A percentile compares a stretch with the other conserved stretches of the same genome.
phyloP scores from a whole-genome alignment of 2,329 filamentous ascomycete species.

The Microsporum ferrugineum region DNA sequence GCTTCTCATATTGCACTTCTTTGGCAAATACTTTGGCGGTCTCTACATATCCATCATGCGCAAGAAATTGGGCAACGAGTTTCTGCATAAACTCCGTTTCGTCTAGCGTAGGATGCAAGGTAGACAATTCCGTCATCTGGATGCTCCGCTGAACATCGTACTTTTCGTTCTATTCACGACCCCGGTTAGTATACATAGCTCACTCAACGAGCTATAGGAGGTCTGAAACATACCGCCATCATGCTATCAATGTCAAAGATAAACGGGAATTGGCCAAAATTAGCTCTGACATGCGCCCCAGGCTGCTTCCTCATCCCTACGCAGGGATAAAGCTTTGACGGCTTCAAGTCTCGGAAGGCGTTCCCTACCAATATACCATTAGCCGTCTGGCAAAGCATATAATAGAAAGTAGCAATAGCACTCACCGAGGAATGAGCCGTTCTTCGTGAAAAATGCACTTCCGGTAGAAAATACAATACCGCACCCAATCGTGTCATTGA shows the following conservation, averaged over 20 bases:
- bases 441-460: slow-evolving; percentile 55
- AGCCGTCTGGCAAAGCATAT: neutral
- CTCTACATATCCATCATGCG: slow-evolving; percentile 91
- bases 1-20: slow-evolving; percentile 64
- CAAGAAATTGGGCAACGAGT: slow-evolving; percentile 75
- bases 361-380: slow-evolving; percentile 40
- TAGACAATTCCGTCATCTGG: slow-evolving; percentile 45
- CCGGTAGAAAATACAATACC: slow-evolving; percentile 53
- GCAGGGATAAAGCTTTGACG: slow-evolving; percentile 41
- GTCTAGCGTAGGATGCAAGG: slow-evolving; percentile 51
- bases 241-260: slow-evolving; percentile 82
- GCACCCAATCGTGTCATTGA: slow-evolving; percentile 51
- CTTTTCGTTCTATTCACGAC: slow-evolving; percentile 46
- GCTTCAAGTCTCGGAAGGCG: slow-evolving; percentile 37
- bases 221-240: slow-evolving; percentile 52
- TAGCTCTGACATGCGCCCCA: slow-evolving; percentile 47
- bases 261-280: slow-evolving; percentile 63
- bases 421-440: slow-evolving; percentile 48
- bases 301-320: slow-evolving; percentile 55
- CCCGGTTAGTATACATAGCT: neutral
- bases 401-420: neutral
- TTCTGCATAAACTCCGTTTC: slow-evolving; percentile 74
- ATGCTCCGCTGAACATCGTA: slow-evolving; percentile 51
- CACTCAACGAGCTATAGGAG: neutral
- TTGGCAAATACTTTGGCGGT: slow-evolving; percentile 78